Base-by-base conservation (phyloP, 441 rosid species). In the Biscutella auriculata region DNA sequence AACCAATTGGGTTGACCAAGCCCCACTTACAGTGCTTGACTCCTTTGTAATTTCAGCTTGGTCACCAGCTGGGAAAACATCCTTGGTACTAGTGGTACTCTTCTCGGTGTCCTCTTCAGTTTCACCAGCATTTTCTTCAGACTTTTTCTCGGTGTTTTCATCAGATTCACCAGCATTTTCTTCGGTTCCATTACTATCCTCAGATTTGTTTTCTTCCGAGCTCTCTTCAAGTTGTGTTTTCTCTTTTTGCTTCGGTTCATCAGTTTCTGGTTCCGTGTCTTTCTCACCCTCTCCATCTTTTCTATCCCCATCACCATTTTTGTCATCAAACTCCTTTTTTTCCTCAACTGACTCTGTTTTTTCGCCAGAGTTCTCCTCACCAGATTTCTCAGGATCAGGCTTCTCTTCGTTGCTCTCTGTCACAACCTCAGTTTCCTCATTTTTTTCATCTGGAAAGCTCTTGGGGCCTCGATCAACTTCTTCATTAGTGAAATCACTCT, bases 1-100 rank as follows among this genome's bases (percentile, higher is more conserved):
- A 27, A 15, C 70, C 49, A 73, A 63, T 60, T 80, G 82, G 35
- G 79, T 77, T 32, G 85, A 73, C 80, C 80, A 76, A 64, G 71
- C 27, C 58, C 79, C 75, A 33, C 44, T 35, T 63, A 41, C 61
- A 48, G 76, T 59, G 35, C 55, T 77, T 1, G 80, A 47, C 70
- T 77, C 79, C 15, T 60, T 66, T 4, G 70, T 60, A 34, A 75
- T 71, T 51, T 77, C 85, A 45, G 85, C 73, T 33, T 69, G 78
- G 40, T 58, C 79, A 51, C 63, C 73, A 16, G 69, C 66, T 52
- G 76, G 73, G n/a, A 73, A 66, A 33, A 57, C 64, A 1, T 74
- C 82, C 63, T 66, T 71, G 50, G 51, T 70, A 68, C 34, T 60
- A 62, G 64, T 71, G 50, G 51, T 70, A 68, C 34, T 60, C 65